Base-by-base conservation (phyloP, 192 early-diverging fungal genomes). In the Gamsiella multidivaricata region DNA sequence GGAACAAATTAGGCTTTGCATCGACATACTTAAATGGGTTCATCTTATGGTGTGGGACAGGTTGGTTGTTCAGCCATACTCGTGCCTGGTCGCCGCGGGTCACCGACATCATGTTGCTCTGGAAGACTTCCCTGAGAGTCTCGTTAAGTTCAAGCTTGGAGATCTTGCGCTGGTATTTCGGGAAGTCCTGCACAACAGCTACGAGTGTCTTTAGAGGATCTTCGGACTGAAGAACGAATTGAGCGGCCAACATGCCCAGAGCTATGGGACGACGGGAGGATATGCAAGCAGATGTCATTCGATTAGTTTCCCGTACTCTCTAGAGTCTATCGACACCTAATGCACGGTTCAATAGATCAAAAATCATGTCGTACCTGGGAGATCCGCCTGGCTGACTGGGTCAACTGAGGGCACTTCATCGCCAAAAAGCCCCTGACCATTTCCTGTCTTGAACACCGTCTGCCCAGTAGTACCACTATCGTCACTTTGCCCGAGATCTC, bases 81-180 rank as follows among this genome's bases (percentile, higher is more conserved):
- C 64, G 74, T 36, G 76, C 85, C 5, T 36, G 31, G 22, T 72
- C 63, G 43, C 68, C 60, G 22, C 49, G 51, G n/a, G n/a, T n/a
- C 17, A 59, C 34, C 8, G 57, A 37, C 39, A 65, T 54, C 42
- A 66, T 45, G 52, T 85, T 78, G 9, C 32, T 23, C 20, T 58
- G 26, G 26, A 90, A 80, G 20, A 85, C 84, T 1, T 61, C 37
- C 17, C 61, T 72, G 0, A 91, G 63, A 6, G 85, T 78, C 12
- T 67, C 52, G 63, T 89, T 84, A 3, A 93, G 18, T 0, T 61
- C 64, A n/a, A 90, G 52, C 20, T 84, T 55, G 1, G 89, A 83
- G 22, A 97, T 76, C 29, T 88, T 70, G 64, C 96, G 92, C 6
- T 95, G 92, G 65, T 94, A 92, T 62, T 94, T 95, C 3, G 96